phyloP scores from a whole-genome alignment of 345 rosid genomes.

The Camelina hispida region DNA sequence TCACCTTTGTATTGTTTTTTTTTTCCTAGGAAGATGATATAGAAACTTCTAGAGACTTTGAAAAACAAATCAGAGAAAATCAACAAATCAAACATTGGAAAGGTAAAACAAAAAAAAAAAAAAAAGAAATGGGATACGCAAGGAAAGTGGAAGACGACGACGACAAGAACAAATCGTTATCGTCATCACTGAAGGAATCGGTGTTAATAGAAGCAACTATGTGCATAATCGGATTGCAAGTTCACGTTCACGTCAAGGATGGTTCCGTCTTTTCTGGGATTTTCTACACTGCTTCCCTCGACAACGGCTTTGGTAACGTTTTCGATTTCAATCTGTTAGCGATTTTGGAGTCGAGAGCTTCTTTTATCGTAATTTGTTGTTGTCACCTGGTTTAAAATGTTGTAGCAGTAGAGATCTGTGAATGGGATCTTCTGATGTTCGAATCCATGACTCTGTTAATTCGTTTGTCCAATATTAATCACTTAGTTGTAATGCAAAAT shows the following conservation, averaged over 20 bases:
- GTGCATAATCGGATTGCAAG: constrained; percentile 76
- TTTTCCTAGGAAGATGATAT: not conserved
- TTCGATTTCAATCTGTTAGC: too few species aligned
- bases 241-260: constrained; percentile 79
- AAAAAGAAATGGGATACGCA: constrained; percentile 48
- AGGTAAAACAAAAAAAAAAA: too few species aligned
- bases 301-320: constrained; percentile 58
- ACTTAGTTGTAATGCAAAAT: constrained; percentile 12
- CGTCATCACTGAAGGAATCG: constrained; percentile 53
- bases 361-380: constrained; percentile 1
- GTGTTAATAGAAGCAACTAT: constrained; percentile 72
- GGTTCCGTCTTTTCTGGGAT: constrained; percentile 83
- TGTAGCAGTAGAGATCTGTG: constrained; percentile 4
- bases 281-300: constrained; percentile 80
- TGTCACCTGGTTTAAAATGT: not conserved
- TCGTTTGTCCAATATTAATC: not conserved
- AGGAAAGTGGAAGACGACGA: constrained; percentile 51
- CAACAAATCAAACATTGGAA: too few species aligned
- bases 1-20: not conserved
- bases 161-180: constrained; percentile 16
- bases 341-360: not conserved
- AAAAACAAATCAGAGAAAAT: too few species aligned
- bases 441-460: constrained; percentile 27
- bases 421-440: constrained; percentile 27
- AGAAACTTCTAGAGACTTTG: too few species aligned